Evolutionary conservation across 768 basidiomycete genomes (phyloP).

Genomic region (Boletus insuetus): DNA sequence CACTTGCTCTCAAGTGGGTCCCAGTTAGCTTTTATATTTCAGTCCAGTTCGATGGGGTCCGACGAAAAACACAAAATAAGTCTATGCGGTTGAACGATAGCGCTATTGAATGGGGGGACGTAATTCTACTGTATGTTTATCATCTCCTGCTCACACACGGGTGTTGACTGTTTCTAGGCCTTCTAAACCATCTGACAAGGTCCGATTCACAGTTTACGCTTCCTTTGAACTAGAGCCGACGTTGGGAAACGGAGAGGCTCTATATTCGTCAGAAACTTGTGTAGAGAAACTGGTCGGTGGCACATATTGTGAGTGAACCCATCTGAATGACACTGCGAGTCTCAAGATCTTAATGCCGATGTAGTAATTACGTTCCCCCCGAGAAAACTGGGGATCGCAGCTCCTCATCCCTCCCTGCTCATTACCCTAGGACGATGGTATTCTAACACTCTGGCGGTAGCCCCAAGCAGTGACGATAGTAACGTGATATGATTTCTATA

Average conservation of each 20-base stretch:
- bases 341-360: background rate
- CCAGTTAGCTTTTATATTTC: background rate
- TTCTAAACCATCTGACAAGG: background rate
- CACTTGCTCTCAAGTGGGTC: background rate
- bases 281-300: background rate
- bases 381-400: background rate
- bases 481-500: background rate
- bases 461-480: background rate
- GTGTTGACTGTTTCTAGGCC: background rate
- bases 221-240: background rate
- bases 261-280: background rate
- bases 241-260: background rate
- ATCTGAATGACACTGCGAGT: background rate
- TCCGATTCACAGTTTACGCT: background rate
- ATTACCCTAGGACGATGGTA: background rate
- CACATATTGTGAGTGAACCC: background rate
- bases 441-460: background rate
- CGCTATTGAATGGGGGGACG: background rate
- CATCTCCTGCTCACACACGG: no score
- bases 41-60: background rate
- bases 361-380: background rate
- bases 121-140: background rate
- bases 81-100: background rate
- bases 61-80: background rate
- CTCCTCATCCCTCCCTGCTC: background rate